Conservation (phyloP, 1,284 basidiomycete species). For the Ustilago bromivora region DNA sequence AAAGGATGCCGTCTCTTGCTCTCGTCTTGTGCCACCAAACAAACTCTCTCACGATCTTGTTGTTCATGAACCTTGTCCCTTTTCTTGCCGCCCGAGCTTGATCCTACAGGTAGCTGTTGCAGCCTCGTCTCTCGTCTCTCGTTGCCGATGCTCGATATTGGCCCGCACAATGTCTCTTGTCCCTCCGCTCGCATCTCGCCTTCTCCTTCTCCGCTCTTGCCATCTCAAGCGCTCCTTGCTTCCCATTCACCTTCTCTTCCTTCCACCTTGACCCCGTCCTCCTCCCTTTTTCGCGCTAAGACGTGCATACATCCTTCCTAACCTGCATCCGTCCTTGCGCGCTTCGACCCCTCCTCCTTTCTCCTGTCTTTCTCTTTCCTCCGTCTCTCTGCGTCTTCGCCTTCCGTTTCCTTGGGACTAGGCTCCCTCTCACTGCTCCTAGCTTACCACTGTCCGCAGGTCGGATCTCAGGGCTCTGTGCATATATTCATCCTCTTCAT, state of each 20-base stretch:
- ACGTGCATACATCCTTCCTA: neutral
- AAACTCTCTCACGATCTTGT: neutral
- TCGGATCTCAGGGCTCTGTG: neutral
- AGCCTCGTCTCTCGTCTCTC: neutral
- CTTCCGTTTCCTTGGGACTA: neutral
- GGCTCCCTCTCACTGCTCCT: neutral
- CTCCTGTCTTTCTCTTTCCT: neutral
- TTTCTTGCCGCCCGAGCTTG: neutral
- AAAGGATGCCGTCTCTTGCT: neutral
- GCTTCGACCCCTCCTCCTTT: neutral
- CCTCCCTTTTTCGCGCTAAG: neutral
- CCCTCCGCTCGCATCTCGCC: constrained; percentile 6
- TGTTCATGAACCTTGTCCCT: constrained; percentile 3
- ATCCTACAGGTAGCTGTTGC: neutral
- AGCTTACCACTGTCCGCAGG: constrained; percentile 6
- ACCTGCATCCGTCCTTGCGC: constrained; percentile 9
- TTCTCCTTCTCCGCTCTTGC: neutral
- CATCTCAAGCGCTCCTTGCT: neutral
- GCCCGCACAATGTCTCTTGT: neutral
- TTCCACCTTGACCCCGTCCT: constrained; percentile 3
- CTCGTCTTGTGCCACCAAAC: neutral
- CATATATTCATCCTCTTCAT: constrained; percentile 5
- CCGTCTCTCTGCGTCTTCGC: neutral
- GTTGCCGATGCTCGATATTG: neutral
- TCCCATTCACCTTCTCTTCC: neutral